These are phyloP conservation scores for Colletotrichum aenigma DNA, from an alignment of 2,329 filamentous ascomycete species.

Conservation along the genomic window DNA sequence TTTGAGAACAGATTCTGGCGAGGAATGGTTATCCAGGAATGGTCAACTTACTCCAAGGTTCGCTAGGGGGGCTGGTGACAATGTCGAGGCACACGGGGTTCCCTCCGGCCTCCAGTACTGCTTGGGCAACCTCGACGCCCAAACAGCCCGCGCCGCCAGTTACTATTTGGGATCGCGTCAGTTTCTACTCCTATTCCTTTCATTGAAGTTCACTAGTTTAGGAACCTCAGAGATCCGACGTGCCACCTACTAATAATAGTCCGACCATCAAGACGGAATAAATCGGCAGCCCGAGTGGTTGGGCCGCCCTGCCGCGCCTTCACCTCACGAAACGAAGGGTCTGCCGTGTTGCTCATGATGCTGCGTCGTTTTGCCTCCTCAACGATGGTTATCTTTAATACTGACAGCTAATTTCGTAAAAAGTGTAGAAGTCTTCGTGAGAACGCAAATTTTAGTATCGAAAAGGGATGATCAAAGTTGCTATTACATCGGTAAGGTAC, in stretches of 20 bases:
- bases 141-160: conserved; percentile 29
- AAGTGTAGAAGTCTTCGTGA: neutral
- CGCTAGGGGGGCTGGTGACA: conserved; percentile 7
- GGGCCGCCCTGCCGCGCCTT: neutral
- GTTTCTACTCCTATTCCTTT: neutral
- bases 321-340: neutral
- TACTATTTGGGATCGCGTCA: conserved; percentile 11
- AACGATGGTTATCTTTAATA: neutral
- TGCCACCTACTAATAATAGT: neutral
- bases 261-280: neutral
- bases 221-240: neutral
- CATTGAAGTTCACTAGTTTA: neutral
- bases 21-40: neutral
- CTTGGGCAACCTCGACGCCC: conserved; percentile 21
- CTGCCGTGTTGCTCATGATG: neutral
- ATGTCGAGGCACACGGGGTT: conserved; percentile 36
- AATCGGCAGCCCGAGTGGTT: neutral
- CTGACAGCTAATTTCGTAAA: neutral
- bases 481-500: neutral
- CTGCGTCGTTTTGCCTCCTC: neutral
- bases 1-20: neutral
- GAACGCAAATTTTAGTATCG: neutral
- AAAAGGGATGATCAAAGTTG: neutral
- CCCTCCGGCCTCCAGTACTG: conserved; percentile 34
- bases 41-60: conserved; percentile 23